Evolutionary conservation across 1,139 yeast species (phyloP).

Genomic region (Pichia sp.): DNA sequence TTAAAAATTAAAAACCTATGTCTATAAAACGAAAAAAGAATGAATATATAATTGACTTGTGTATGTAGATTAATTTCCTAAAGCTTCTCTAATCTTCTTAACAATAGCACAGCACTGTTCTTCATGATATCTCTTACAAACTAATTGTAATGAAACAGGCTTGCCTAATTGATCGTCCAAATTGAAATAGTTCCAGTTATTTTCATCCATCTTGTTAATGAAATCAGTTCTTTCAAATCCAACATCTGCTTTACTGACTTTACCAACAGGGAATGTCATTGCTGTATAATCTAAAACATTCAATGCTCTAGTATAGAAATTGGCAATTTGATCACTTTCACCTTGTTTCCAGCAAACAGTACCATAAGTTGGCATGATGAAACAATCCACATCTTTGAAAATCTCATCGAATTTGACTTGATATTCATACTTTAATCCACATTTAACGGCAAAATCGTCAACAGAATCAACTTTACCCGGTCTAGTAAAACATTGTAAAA

Average conservation of each 20-base stretch:
- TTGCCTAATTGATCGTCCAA: constrained; percentile 43
- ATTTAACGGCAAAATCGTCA: constrained; percentile 25
- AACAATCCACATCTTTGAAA: constrained; percentile 38
- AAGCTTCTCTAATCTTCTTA: constrained; percentile 9
- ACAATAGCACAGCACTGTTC: constrained; percentile 34
- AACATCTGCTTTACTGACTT: constrained; percentile 41
- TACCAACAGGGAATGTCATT: constrained; percentile 51
- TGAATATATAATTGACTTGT: too few relatives aligned
- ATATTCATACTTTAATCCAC: constrained; percentile 31
- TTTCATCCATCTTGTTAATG: constrained; percentile 30
- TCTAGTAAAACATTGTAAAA: constrained; percentile 16
- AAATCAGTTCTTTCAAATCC: constrained; percentile 32
- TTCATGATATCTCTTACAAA: constrained; percentile 45
- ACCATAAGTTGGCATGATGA: constrained; percentile 37
- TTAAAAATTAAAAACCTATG: too few relatives aligned
- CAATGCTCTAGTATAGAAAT: constrained; percentile 44
- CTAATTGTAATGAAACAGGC: constrained; percentile 46
- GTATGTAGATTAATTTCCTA: not conserved
- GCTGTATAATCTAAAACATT: constrained; percentile 53
- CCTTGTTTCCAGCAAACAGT: constrained; percentile 31
- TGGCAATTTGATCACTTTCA: constrained; percentile 27
- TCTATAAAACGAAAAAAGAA: too few relatives aligned
- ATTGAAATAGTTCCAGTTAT: constrained; percentile 35
- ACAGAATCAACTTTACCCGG: constrained; percentile 18
- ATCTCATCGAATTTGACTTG: constrained; percentile 34